Conservation (phyloP, 1,284 basidiomycete species). For the Trametes hirsuta region DNA sequence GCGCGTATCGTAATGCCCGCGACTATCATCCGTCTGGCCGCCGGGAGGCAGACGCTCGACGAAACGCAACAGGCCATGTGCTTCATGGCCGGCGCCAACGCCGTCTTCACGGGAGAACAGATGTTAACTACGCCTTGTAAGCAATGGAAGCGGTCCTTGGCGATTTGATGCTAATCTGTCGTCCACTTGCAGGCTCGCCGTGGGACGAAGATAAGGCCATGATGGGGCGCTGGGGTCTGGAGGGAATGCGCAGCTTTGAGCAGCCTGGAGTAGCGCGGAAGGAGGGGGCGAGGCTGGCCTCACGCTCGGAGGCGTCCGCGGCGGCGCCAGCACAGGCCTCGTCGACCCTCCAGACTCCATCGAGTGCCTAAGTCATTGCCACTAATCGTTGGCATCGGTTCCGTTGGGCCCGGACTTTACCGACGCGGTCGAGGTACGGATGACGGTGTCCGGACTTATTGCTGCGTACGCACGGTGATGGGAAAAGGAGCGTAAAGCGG, state of each 20-base stretch:
- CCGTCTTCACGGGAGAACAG: slow-evolving; percentile 95
- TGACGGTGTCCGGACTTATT: not conserved
- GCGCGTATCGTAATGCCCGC: slow-evolving; percentile 90
- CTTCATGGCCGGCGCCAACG: slow-evolving; percentile 98
- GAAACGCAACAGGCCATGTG: slow-evolving; percentile 97
- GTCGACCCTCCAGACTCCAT: slow-evolving; percentile 4
- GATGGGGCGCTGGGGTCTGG: slow-evolving; percentile 91
- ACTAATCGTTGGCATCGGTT: not conserved
- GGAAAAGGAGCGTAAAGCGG: not conserved
- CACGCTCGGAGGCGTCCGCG: slow-evolving; percentile 5
- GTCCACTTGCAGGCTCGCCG: slow-evolving; percentile 60
- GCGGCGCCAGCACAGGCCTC: slow-evolving; percentile 3
- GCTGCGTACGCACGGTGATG: not conserved
- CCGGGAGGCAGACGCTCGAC: slow-evolving; percentile 87
- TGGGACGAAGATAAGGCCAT: slow-evolving; percentile 96
- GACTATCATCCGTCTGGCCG: slow-evolving; percentile 95
- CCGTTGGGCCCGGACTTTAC: slow-evolving; percentile 1
- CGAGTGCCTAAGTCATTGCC: slow-evolving; percentile 15
- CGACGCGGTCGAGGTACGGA: not conserved
- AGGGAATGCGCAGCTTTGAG: slow-evolving; percentile 90
- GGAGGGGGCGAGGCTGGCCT: slow-evolving; percentile 43
- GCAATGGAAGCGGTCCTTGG: slow-evolving; percentile 34
- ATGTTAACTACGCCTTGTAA: slow-evolving; percentile 97
- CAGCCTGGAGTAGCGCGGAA: slow-evolving; percentile 51
- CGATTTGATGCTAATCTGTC: slow-evolving; percentile 18